Percentiles rank a stretch among this genome's conserved stretches.
These are phyloP conservation scores for Geum urbanum DNA, from an alignment of 306 rosid genomes.

Conservation along the genomic window DNA sequence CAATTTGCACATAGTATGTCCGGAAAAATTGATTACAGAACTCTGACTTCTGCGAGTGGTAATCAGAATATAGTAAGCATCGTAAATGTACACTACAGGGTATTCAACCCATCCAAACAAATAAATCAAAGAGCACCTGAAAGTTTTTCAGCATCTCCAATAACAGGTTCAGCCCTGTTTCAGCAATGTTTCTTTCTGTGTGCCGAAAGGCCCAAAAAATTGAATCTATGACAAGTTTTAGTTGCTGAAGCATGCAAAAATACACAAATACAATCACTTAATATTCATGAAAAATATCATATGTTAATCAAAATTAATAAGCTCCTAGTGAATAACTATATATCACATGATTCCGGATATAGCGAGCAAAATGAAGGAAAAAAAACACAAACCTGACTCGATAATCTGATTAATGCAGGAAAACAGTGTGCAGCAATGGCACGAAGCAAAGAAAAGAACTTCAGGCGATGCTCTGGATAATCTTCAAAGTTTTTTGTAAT, in stretches of 20 bases:
- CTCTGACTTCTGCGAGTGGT: conserved; percentile 62
- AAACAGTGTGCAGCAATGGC: conserved; percentile 95
- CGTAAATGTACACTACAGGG: background rate
- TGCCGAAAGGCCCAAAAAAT: conserved; percentile 98
- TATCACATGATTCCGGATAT: background rate
- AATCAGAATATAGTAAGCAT: conserved; percentile 23
- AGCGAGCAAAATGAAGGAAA: background rate
- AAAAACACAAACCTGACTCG: conserved; percentile 69
- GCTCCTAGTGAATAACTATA: background rate
- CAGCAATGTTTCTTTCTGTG: conserved; percentile 96
- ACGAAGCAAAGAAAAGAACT: conserved; percentile 92
- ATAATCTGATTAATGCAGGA: conserved; percentile 77
- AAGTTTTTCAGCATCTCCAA: conserved; percentile 85
- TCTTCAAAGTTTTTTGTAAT: conserved; percentile 92
- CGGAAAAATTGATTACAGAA: conserved; percentile 89
- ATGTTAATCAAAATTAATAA: background rate
- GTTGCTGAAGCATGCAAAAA: conserved; percentile 55
- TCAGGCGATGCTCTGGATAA: conserved; percentile 96
- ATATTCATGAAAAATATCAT: too few relatives aligned
- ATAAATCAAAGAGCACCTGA: conserved; percentile 46
- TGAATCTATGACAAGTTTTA: conserved; percentile 97
- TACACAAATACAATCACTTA: background rate
- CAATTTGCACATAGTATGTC: conserved; percentile 72
- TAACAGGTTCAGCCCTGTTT: conserved; percentile 75
- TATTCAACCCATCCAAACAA: background rate